Evolutionary conservation across 306 rosid species (phyloP).

Genomic region (Glycine soja): DNA sequence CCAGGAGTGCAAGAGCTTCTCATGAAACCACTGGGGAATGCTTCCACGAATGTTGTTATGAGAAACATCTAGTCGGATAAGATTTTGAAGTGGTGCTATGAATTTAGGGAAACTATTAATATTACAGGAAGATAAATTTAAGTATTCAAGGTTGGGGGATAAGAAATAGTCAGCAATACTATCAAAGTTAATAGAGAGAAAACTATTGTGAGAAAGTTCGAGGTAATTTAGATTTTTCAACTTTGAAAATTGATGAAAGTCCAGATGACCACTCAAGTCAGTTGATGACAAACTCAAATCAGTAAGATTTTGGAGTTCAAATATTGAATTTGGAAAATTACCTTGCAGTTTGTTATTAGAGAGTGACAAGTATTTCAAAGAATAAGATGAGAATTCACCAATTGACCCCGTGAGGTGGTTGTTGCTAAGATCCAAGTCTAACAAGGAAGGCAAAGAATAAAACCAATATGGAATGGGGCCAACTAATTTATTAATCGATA

Average conservation of each 20-base stretch:
- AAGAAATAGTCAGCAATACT: not conserved
- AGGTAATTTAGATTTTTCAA: no score
- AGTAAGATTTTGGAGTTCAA: not conserved
- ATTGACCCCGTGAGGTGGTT: not conserved
- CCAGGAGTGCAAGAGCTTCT: conserved; percentile 21
- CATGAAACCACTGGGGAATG: conserved; percentile 42
- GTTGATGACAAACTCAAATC: no score
- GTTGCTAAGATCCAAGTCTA: rapidly evolving
- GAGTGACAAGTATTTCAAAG: not conserved
- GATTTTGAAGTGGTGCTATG: not conserved
- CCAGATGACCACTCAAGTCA: no score
- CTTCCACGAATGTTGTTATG: conserved; percentile 19
- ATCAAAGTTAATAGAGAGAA: no score
- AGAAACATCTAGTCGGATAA: not conserved
- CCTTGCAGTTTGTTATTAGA: conserved; percentile 38
- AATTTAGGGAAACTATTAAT: conserved; percentile 33
- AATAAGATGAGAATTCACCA: not conserved
- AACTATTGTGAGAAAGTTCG: no score
- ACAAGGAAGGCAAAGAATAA: not conserved
- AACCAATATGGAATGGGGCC: not conserved
- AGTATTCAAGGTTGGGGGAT: conserved; percentile 30
- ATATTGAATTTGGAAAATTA: conserved; percentile 37
- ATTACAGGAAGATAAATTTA: conserved; percentile 22
- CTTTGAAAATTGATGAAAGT: no score
- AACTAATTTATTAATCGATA: not conserved